Evolutionary conservation across 257 asterid species (phyloP).

Genomic region (Solanum etuberosum): DNA sequence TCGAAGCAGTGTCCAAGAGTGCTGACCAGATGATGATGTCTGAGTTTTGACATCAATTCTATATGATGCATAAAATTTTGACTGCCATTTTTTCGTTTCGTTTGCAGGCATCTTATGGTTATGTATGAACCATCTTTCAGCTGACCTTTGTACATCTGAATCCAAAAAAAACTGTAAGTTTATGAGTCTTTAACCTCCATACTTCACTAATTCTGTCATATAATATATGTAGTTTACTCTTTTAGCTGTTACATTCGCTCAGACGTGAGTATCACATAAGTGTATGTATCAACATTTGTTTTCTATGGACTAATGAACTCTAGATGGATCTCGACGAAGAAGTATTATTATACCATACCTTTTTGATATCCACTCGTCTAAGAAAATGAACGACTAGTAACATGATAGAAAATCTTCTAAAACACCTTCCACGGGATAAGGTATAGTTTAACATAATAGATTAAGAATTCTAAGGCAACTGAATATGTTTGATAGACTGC

Average conservation of each 20-base stretch:
- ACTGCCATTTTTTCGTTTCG: constrained; percentile 38
- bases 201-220: not conserved
- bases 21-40: constrained; percentile 72
- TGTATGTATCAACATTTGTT: not conserved
- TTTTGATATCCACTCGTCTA: not conserved
- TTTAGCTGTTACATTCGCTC: not conserved
- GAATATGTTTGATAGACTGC: not conserved
- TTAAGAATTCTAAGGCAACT: not conserved
- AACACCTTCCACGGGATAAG: not conserved
- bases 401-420: not conserved
- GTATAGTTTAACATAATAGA: not conserved
- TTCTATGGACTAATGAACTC: not conserved
- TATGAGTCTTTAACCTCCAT: not conserved
- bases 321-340: not conserved
- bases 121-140: constrained; percentile 59
- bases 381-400: not conserved
- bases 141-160: constrained; percentile 69
- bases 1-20: constrained; percentile 91
- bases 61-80: constrained; percentile 59
- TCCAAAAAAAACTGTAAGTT: not conserved
- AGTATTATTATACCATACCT: not conserved
- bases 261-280: not conserved
- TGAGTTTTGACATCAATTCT: constrained; percentile 65
- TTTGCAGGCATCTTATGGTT: constrained; percentile 55
- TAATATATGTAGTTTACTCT: not conserved